Evolutionary conservation across 1,284 basidiomycete genomes (phyloP), one percentile per base, ranked within the genome.

Genomic region (Wallemia hederae): DNA sequence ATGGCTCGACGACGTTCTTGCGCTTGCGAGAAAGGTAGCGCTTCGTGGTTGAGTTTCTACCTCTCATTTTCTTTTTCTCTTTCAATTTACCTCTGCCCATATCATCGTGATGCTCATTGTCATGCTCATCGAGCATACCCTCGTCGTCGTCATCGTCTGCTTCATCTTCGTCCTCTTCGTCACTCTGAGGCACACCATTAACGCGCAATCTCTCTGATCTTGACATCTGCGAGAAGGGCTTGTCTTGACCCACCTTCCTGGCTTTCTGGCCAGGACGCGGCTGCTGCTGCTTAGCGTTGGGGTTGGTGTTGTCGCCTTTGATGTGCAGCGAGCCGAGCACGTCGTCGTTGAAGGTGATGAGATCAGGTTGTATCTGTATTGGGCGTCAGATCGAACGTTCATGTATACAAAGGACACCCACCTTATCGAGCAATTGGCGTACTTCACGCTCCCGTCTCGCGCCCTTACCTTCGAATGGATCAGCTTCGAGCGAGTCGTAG

Each of bases 401-500:
- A 17, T 22, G 17, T 58, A 49, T 31, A 56, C 5, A 17, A 61
- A 57, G 19, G 5, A 61, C 28, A 65, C 70, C 15, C 49, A 82
- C 82, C 77, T 97, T 98, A 71, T 98, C 92, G 65, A 98, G 72
- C 29, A 98, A 76, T 49, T 75, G 77, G 68, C 85, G 82, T 64
- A 98, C 89, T 71, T 99, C 94, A 63, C 87, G 77, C 74, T 98
- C 94, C 59, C 86, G 76, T 61, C 89, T 72, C 19, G 83, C 77
- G 62, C 80, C 81, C 71, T 80, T 82, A 65, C 82, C 80, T 71
- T 98, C 91, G 73, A 83, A 97, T 1, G 92, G 89, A 78, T 98
- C 91, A 0, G 87, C 84, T 72, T 98, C 92, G 24, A 76, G 72
- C 62, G 84, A 85, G 70, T 98, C 92, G 69, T 91, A 96, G 74